Base-by-base conservation (phyloP, 257 asterid genomes). In the Primulina eburnea region DNA sequence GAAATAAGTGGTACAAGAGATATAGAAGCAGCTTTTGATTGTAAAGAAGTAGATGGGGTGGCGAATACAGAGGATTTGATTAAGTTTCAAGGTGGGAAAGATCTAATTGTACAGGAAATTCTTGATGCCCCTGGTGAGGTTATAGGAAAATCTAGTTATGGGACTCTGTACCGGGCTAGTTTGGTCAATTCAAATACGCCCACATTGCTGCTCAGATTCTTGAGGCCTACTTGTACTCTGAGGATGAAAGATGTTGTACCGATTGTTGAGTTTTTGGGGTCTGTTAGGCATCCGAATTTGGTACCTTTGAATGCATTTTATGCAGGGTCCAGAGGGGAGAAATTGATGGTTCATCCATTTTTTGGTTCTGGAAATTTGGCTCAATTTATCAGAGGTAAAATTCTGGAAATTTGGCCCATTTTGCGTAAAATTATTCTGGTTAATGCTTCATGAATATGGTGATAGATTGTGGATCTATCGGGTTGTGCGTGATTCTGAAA, bases 61-160 rank as follows among this genome's bases (percentile, higher is more conserved):
- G 82, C 68, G 6, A 65, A 69, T 26, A 64, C 64, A 65, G 92
- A 83, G 85, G 95, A 75, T 50, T 79, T 90, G 78, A 78, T 90
- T 32, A 87, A 78, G 81, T 90, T 90, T 67, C 73, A 81, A 50
- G 96, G 93, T 11, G 89, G 89, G 67, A 92, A 87, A 77, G 85
- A 82, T 80, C 91, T 90, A 0, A 79, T 73, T 61, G 86, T 78
- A 6, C 66, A 76, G 72, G 95, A 85, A 62, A 86, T 90, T 61
- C 88, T 90, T 4, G 97, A 90, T 61, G 97, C 97, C 53, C 95
- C 97, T 8, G 96, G 97, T 38, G 97, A 90, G 70, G 97, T 90
- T 57, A 90, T 90, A 28, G 95, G 95, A 28, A 90, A 90, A 77
- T 90, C 97, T 9, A 77, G 84, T 68, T 89, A 84, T 78, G 97